Evolutionary conservation across 1,284 basidiomycete species (phyloP).

Genomic region (Apiotrichum siamense): DNA sequence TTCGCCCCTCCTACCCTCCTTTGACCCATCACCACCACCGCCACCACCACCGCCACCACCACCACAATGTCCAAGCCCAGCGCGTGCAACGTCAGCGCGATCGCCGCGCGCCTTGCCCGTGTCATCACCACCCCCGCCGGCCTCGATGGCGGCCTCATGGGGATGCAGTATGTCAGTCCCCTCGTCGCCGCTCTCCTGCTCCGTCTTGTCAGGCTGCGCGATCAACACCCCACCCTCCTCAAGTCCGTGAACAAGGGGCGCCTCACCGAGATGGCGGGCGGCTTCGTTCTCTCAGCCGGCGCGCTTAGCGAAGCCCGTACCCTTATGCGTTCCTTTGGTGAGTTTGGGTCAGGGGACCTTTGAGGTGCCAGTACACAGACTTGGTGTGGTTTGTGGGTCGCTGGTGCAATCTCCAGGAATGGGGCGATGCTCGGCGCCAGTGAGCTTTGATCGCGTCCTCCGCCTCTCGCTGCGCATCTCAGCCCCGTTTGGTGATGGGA

Average conservation of each 20-base stretch:
- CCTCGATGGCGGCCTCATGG: slow-evolving; percentile 42
- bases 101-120: slow-evolving; percentile 20
- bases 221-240: slow-evolving; percentile 17
- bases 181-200: slow-evolving; percentile 36
- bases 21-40: no score
- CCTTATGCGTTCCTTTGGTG: slow-evolving; percentile 44
- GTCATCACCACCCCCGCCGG: slow-evolving; percentile 34
- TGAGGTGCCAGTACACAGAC: no score
- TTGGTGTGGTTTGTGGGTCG: no score
- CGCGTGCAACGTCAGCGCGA: background rate
- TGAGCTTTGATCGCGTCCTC: no score
- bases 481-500: no score
- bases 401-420: background rate
- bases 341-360: slow-evolving; percentile 9
- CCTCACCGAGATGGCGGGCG: slow-evolving; percentile 28
- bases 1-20: no score
- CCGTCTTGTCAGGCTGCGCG: slow-evolving; percentile 26
- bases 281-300: slow-evolving; percentile 29
- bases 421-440: no score
- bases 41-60: background rate
- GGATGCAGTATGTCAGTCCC: slow-evolving; percentile 40
- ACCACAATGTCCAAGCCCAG: slow-evolving; percentile 5
- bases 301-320: slow-evolving; percentile 40
- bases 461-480: no score
- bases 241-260: slow-evolving; percentile 1